Conservation (phyloP, 2,329 filamentous ascomycete genomes). For the Aspergillus chevalieri region DNA sequence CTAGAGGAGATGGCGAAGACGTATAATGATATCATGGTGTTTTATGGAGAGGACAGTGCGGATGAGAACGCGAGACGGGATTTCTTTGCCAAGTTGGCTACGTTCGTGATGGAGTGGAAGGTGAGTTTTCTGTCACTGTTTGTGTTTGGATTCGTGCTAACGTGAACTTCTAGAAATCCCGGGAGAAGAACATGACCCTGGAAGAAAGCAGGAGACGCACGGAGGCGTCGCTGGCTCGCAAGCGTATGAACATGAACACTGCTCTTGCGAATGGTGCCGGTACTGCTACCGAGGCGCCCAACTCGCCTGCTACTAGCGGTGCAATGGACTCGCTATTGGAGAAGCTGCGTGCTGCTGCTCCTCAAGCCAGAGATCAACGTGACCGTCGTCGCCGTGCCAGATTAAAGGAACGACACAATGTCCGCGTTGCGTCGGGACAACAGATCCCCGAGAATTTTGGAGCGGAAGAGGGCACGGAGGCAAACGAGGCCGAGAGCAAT, state of each 20-base stretch:
- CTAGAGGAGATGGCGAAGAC: conserved; percentile 85
- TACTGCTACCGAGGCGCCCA: conserved; percentile 43
- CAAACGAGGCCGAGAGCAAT: conserved; percentile 41
- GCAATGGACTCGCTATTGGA: conserved; percentile 95
- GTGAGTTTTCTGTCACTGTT: conserved; percentile 34
- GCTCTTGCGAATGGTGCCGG: conserved; percentile 58
- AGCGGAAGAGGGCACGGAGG: conserved; percentile 56
- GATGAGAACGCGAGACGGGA: conserved; percentile 92
- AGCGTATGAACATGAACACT: conserved; percentile 50
- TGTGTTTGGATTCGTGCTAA: conserved; percentile 3
- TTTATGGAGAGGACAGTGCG: conserved; percentile 87
- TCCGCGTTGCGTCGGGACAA: conserved; percentile 82
- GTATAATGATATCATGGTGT: conserved; percentile 92
- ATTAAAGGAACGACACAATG: conserved; percentile 84
- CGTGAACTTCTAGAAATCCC: conserved; percentile 58
- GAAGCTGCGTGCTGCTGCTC: conserved; percentile 88
- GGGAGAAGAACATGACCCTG: conserved; percentile 78
- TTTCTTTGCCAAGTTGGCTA: conserved; percentile 89
- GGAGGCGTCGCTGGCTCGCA: conserved; percentile 88
- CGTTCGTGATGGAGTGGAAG: conserved; percentile 90
- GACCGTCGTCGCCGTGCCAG: conserved; percentile 81
- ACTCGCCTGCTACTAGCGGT: conserved; percentile 68
- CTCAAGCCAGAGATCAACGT: conserved; percentile 80
- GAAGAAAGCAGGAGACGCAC: conserved; percentile 81
- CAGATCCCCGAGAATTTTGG: conserved; percentile 64